Evolutionary conservation across 2,329 filamentous ascomycete species (phyloP), one percentile per base, ranked within the genome.

Genomic region (Diaporthe sp.): DNA sequence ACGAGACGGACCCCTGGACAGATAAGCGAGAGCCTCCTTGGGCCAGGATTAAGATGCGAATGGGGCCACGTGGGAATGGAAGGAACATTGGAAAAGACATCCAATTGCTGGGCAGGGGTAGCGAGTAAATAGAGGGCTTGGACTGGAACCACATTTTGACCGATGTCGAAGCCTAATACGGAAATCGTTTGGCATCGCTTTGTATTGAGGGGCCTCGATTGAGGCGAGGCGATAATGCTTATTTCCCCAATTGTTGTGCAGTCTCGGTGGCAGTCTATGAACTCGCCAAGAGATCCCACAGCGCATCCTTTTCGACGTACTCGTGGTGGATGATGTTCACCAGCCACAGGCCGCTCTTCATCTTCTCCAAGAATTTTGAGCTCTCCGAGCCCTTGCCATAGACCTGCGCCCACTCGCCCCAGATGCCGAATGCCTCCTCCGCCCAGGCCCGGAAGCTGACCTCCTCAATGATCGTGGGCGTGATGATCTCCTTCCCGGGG

Each of bases 391-490:
- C 92, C 65, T 92, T 89, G n/a, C 92, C 92, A 84, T 98, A 76
- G 62, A 98, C 94, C 79, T 94, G 90, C 76, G 94, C 92, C 97
- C 97, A 99, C 86, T 98, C 97, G 57, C 89, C 90, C 94, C 96
- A 98, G 81, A 98, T 98, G 44, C 93, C 94, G 86, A 97, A 99
- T 1, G 97, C 96, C 88, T 99, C 97, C 82, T 98, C 97, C 75
- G 92, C 91, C 97, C 97, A 99, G 10, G 96, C 95, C 77, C 92
- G 90, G 88, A 98, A 98, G 82, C 94, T 97, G 71, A 98, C 95
- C 79, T 96, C 94, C 83, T 98, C 96, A 80, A 98, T 98, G 81
- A 98, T 98, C 2, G 96, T 98, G 4, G 96, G 96, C 31, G 96
- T 98, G 75, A 98, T 91, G 82, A 98, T 98, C 84, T 98, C 96